These are phyloP conservation scores for Dactylellina leptospora DNA, from an alignment of 2,329 filamentous ascomycete genomes.

Conservation along the genomic window DNA sequence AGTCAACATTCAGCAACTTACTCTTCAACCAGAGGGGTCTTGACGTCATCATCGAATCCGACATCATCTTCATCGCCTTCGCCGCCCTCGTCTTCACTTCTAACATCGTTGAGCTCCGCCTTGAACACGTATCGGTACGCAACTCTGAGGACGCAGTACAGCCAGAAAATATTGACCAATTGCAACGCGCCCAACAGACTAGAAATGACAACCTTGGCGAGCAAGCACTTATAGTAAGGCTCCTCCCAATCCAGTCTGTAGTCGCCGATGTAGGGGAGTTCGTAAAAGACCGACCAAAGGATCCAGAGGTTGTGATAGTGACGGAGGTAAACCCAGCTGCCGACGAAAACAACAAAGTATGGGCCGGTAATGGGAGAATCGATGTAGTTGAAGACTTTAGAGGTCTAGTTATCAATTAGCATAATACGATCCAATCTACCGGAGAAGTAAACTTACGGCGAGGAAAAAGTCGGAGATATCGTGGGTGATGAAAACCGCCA, in stretches of 20 bases:
- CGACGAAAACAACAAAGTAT: slow-evolving; percentile 84
- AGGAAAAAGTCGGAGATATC: slow-evolving; percentile 96
- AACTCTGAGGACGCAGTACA: slow-evolving; percentile 78
- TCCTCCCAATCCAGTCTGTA: slow-evolving; percentile 79
- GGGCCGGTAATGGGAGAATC: slow-evolving; percentile 79
- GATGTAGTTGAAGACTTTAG: slow-evolving; percentile 90
- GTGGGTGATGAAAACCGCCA: slow-evolving; percentile 93
- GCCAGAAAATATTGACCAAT: slow-evolving; percentile 81
- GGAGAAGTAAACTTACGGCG: slow-evolving; percentile 69
- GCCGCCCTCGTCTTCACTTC: slow-evolving; percentile 75
- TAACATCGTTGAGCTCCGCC: slow-evolving; percentile 72
- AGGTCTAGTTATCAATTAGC: slow-evolving; percentile 69
- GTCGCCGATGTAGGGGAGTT: slow-evolving; percentile 77
- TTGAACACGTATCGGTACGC: slow-evolving; percentile 74
- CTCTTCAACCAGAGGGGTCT: slow-evolving; percentile 26
- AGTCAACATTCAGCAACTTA: slow-evolving; percentile 4
- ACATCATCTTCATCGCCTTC: slow-evolving; percentile 61
- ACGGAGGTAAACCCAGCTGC: slow-evolving; percentile 86
- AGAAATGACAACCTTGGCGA: slow-evolving; percentile 74
- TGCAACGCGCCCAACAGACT: slow-evolving; percentile 73
- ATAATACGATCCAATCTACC: slow-evolving; percentile 34
- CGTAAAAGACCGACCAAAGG: slow-evolving; percentile 76
- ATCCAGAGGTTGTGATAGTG: slow-evolving; percentile 84
- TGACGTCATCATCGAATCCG: slow-evolving; percentile 47
- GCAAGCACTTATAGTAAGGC: slow-evolving; percentile 78